Base-by-base conservation (phyloP, 2,329 filamentous ascomycete genomes). In the Fusarium papillatum region DNA sequence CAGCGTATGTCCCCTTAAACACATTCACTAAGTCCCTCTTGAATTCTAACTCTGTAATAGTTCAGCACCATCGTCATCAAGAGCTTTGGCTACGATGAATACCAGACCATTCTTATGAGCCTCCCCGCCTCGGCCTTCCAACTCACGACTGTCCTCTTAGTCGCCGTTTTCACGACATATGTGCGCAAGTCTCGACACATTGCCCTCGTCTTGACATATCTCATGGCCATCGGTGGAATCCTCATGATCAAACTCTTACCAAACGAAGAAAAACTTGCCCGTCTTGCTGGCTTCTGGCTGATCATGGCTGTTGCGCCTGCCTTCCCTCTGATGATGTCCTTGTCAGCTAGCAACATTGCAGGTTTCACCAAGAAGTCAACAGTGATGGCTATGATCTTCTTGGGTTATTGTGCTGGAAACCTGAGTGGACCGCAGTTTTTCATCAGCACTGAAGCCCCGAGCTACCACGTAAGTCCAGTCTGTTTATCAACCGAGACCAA, bases 311-410 rank as follows among this genome's bases (percentile, higher is more conserved):
- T 87, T 88, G 76, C 90, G 86, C 73, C 67, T 7, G 71, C 70
- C 5, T 78, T 78, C 64, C 75, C 76, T 26, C 84, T 92, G 24
- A 83, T 87, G 61, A 86, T 92, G 80, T 88, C 88, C 13, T 86
- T 92, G 83, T 85, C 90, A 34, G 87, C 87, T 1, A 86, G 90
- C 9, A 92, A 92, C 76, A 84, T 91, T 13, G 90, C 87, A 14
- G 91, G 91, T 1, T 89, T 91, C 63, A 92, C 90, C 3, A 93
- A 93, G 83, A 92, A 91, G 76, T 86, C 87, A 1, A 87, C 89
- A 13, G 88, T 89, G 8, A 87, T 91, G 11, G 89, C 90, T 1
- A 87, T 89, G 76, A 68, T 90, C 71, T 92, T 92, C 78, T 84
- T 92, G 63, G 87, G 87, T 4, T 91, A 90, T 88, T 88, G 88